A percentile compares a stretch with the other conserved stretches of the same genome.
Conservation (phyloP, 2,329 filamentous ascomycete species). For the Chaetomium sp. region DNA sequence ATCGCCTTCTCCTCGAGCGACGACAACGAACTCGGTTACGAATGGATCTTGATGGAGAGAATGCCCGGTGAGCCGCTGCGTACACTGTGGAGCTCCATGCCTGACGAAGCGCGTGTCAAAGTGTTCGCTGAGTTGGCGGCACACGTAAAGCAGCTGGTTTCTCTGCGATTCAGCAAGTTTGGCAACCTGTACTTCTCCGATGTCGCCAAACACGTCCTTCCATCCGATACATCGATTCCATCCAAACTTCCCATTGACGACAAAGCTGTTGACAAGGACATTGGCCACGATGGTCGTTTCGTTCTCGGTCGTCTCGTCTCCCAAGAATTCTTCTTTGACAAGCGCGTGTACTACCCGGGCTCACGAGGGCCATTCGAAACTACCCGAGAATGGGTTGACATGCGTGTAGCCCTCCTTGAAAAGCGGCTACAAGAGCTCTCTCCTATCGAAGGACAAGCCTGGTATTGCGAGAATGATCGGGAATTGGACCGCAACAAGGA, state of each 20-base stretch:
- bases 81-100: conserved; percentile 10
- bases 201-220: conserved; percentile 3
- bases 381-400: conserved; percentile 4
- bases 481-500: conserved; percentile 2
- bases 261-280: conserved; percentile 1
- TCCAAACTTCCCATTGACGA: neutral
- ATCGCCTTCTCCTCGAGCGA: conserved; percentile 15
- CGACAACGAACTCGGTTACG: conserved; percentile 13
- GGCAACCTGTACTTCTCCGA: conserved; percentile 14
- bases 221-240: neutral
- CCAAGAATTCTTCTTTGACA: conserved; percentile 16
- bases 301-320: conserved; percentile 12
- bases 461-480: conserved; percentile 13
- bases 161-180: conserved; percentile 13
- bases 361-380: conserved; percentile 11
- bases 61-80: conserved; percentile 12
- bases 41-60: conserved; percentile 15
- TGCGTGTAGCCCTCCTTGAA: conserved; percentile 7
- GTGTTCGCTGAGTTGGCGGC: conserved; percentile 11
- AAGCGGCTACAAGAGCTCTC: conserved; percentile 7
- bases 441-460: conserved; percentile 1
- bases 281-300: conserved; percentile 7
- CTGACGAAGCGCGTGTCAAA: neutral
- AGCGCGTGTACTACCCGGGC: conserved; percentile 9
- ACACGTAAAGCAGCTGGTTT: conserved; percentile 9